Percentiles rank a stretch among this genome's conserved stretches.
Evolutionary conservation across 2,329 filamentous ascomycete genomes (phyloP).

Genomic region (Colletotrichum sp.): DNA sequence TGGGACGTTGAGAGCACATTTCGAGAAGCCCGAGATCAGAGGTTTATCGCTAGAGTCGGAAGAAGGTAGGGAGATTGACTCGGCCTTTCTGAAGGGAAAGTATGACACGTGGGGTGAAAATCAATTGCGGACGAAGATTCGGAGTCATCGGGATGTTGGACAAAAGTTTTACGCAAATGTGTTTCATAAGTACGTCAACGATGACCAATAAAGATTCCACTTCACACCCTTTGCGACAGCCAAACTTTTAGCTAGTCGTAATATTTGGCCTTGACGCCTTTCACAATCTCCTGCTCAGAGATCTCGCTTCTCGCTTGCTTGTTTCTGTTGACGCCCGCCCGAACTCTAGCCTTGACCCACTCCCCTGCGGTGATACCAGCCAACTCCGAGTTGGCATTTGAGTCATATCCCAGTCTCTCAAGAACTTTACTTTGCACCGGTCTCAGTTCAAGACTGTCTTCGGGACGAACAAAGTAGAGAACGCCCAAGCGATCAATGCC

Average conservation of each 20-base stretch:
- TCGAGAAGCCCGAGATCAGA: conserved; percentile 24
- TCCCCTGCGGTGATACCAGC: conserved; percentile 37
- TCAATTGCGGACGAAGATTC: conserved; percentile 57
- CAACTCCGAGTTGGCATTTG: conserved; percentile 26
- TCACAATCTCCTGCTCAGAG: conserved; percentile 32
- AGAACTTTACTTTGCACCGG: conserved; percentile 35
- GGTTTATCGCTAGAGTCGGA: conserved; percentile 32
- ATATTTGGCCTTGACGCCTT: conserved; percentile 35
- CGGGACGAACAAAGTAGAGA: conserved; percentile 43
- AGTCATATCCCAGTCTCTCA: conserved; percentile 32
- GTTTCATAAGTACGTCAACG: conserved; percentile 51
- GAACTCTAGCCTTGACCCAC: conserved; percentile 38
- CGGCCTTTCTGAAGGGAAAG: conserved; percentile 51
- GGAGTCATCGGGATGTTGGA: conserved; percentile 55
- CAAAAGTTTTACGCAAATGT: conserved; percentile 50
- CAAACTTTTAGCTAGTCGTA: conserved; percentile 28
- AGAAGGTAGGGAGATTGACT: conserved; percentile 46
- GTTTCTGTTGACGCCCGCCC: conserved; percentile 20
- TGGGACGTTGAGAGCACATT: conserved; percentile 41
- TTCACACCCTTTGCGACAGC: rapidly evolving
- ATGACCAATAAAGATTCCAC: conserved; percentile 25
- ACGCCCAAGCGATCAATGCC: conserved; percentile 52
- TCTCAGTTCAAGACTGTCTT: conserved; percentile 35
- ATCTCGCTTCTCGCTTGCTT: conserved; percentile 29
- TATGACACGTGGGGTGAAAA: conserved; percentile 62